Evolutionary conservation across 495 filamentous ascomycete species (phyloP).

Genomic region (Penicillium canariense): DNA sequence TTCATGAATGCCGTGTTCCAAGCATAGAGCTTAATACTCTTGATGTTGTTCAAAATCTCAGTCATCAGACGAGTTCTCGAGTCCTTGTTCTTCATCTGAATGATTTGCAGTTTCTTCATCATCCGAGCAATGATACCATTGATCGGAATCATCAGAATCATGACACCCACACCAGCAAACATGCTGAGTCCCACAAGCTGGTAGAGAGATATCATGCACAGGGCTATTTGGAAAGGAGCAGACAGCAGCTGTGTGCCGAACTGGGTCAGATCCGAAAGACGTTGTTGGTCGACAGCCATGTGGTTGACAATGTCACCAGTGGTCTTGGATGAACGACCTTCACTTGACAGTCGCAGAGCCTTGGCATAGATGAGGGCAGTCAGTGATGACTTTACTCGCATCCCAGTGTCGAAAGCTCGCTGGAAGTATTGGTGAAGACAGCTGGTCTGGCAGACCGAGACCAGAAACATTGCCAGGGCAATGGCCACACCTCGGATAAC

Average conservation of each 20-base stretch:
- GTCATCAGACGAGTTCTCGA: slow-evolving; percentile 89
- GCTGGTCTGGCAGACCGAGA: slow-evolving; percentile 79
- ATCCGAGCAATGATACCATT: slow-evolving; percentile 90
- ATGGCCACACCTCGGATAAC: slow-evolving; percentile 82
- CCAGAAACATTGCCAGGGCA: slow-evolving; percentile 86
- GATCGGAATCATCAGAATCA: slow-evolving; percentile 96
- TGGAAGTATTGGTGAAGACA: slow-evolving; percentile 95
- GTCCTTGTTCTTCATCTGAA: slow-evolving; percentile 99
- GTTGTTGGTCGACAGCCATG: slow-evolving; percentile 96
- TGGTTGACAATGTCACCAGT: slow-evolving; percentile 99
- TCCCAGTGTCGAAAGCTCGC: slow-evolving; percentile 87
- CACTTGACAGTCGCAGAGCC: slow-evolving; percentile 83
- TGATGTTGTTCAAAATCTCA: slow-evolving; percentile 99
- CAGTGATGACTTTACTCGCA: slow-evolving; percentile 89
- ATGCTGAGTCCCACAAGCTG: slow-evolving; percentile 89
- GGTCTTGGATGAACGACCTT: slow-evolving; percentile 84
- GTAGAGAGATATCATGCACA: slow-evolving; percentile 95
- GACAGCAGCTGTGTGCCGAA: slow-evolving; percentile 95
- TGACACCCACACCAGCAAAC: slow-evolving; percentile 93
- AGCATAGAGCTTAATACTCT: slow-evolving; percentile 97
- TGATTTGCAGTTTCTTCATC: slow-evolving; percentile 92
- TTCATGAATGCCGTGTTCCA: slow-evolving; percentile 98
- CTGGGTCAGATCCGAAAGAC: slow-evolving; percentile 91
- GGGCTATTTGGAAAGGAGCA: slow-evolving; percentile 90
- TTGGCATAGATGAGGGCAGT: slow-evolving; percentile 92